Conservation (phyloP, 768 basidiomycete species). For the Lactarius tabidus region DNA sequence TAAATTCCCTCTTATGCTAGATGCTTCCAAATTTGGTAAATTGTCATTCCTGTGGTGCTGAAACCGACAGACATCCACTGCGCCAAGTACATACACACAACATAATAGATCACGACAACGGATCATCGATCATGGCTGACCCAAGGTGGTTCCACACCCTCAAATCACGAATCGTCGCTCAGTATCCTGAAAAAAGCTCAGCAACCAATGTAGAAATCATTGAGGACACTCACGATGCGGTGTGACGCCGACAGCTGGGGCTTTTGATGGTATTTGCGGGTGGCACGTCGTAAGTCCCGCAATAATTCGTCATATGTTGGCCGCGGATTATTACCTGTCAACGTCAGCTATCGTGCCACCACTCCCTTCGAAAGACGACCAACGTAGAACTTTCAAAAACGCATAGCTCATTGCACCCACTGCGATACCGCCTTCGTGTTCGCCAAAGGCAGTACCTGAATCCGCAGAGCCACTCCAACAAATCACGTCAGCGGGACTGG, state of each 20-base stretch:
- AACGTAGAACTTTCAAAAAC: conserved; percentile 22
- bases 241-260: conserved; percentile 26
- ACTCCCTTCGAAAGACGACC: not conserved
- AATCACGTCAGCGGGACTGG: conserved; percentile 24
- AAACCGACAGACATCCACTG: conserved; percentile 1
- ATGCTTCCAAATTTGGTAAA: not conserved
- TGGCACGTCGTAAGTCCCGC: conserved; percentile 19
- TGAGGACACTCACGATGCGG: conserved; percentile 20
- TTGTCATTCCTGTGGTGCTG: not conserved
- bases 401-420: conserved; percentile 28
- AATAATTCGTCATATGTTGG: conserved; percentile 24
- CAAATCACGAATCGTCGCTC: conserved; percentile 19
- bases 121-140: not conserved
- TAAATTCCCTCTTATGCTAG: not conserved
- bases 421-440: conserved; percentile 12
- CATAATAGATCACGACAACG: conserved; percentile 1
- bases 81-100: conserved; percentile 12
- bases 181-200: conserved; percentile 3
- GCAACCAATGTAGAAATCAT: not conserved
- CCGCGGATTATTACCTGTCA: conserved; percentile 16
- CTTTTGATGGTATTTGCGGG: conserved; percentile 25
- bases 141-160: not conserved
- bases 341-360: not conserved
- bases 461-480: conserved; percentile 27
- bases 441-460: conserved; percentile 18